These are phyloP conservation scores for Scopulariopsis brevicaulis DNA, from an alignment of 2,329 filamentous ascomycete species.

Conservation along the genomic window DNA sequence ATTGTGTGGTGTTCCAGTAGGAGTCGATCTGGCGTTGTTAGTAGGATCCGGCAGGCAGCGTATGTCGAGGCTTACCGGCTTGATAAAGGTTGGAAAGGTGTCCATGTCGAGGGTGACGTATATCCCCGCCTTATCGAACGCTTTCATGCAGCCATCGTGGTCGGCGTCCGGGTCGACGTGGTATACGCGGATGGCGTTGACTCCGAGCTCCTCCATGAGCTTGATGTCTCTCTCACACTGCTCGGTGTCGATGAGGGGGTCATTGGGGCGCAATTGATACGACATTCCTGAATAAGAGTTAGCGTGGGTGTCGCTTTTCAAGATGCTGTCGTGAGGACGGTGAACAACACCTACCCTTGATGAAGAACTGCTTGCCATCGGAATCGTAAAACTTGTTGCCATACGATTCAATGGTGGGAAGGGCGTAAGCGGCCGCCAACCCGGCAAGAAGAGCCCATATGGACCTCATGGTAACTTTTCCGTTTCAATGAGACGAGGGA, in stretches of 20 bases:
- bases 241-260: slow-evolving; percentile 63
- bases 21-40: slow-evolving; percentile 34
- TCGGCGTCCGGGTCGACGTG: slow-evolving; percentile 64
- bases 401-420: slow-evolving; percentile 40
- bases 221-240: slow-evolving; percentile 68
- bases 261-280: slow-evolving; percentile 51
- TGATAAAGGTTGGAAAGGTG: slow-evolving; percentile 58
- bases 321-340: too few relatives aligned
- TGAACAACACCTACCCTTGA: slow-evolving; percentile 51
- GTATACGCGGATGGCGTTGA: slow-evolving; percentile 80
- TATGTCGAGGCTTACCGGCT: slow-evolving; percentile 34
- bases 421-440: slow-evolving; percentile 13
- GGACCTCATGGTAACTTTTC: background rate
- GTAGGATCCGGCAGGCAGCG: background rate
- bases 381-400: slow-evolving; percentile 80
- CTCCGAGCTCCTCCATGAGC: slow-evolving; percentile 69
- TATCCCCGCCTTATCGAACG: slow-evolving; percentile 69
- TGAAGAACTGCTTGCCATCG: slow-evolving; percentile 71
- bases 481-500: background rate
- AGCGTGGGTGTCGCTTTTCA: background rate
- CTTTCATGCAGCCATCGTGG: slow-evolving; percentile 72
- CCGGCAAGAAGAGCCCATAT: slow-evolving; percentile 4
- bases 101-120: slow-evolving; percentile 80
- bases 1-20: slow-evolving; percentile 64
- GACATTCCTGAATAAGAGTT: slow-evolving; percentile 47